Conservation (phyloP, 2,329 filamentous ascomycete genomes). For the Neurospora crassa region DNA sequence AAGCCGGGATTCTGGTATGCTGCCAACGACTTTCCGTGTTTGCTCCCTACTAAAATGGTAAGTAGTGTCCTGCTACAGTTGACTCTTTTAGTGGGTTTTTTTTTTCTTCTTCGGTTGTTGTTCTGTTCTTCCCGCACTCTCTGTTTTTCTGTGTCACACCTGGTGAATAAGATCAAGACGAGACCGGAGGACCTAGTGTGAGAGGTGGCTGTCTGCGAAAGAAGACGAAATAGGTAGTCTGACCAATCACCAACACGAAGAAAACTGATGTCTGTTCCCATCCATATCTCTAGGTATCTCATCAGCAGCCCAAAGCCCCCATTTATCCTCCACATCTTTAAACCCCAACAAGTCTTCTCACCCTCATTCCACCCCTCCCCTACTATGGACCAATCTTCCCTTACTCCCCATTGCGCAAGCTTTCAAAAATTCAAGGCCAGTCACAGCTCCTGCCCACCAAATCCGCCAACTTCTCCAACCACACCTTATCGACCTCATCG, state of each 20-base stretch:
- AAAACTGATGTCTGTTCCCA: not conserved
- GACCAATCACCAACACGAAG: not conserved
- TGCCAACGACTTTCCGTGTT: not conserved
- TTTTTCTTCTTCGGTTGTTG: too few relatives aligned
- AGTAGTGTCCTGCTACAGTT: not conserved
- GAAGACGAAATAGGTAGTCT: not conserved
- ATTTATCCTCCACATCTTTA: not conserved
- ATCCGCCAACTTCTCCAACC: conserved; percentile 56
- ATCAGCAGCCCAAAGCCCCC: not conserved
- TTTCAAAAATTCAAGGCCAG: conserved; percentile 36
- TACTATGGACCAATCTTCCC: not conserved
- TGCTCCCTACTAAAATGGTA: not conserved
- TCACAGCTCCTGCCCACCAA: conserved; percentile 53
- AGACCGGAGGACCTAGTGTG: not conserved
- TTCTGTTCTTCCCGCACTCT: too few relatives aligned
- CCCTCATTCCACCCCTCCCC: not conserved
- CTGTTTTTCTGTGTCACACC: too few relatives aligned
- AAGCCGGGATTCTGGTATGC: not conserved
- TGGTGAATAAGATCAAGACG: not conserved
- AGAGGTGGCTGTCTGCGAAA: not conserved
- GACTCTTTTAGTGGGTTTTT: not conserved
- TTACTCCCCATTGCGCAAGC: not conserved
- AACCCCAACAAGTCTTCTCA: not conserved
- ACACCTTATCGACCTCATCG: conserved; percentile 54
- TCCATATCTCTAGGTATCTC: not conserved